A percentile compares a stretch with the other conserved stretches of the same genome.
Conservation (phyloP, 2,329 filamentous ascomycete species). For the Dissoconium aciculare region DNA sequence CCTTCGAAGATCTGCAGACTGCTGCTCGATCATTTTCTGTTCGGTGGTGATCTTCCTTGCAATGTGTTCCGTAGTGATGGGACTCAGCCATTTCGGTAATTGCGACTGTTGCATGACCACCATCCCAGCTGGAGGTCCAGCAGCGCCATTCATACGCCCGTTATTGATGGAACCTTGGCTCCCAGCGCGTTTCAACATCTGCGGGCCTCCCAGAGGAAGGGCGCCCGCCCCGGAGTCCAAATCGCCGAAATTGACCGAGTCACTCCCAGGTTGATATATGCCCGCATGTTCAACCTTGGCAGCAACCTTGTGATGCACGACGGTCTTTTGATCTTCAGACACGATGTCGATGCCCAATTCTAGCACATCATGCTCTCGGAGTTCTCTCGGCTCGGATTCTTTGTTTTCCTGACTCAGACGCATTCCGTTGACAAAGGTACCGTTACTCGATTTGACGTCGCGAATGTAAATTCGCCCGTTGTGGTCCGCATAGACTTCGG, state of each 20-base stretch:
- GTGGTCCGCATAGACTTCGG: conserved; percentile 83
- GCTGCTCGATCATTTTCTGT: conserved; percentile 36
- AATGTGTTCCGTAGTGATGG: conserved; percentile 86
- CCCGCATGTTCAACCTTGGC: conserved; percentile 94
- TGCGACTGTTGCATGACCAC: conserved; percentile 54
- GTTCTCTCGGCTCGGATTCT: conserved; percentile 87
- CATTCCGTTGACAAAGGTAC: conserved; percentile 90
- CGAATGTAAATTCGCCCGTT: conserved; percentile 72
- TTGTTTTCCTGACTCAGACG: conserved; percentile 85
- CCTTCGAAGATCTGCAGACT: conserved; percentile 69
- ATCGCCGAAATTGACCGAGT: conserved; percentile 80
- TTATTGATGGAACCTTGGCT: conserved; percentile 41
- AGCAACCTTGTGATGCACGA: conserved; percentile 96
- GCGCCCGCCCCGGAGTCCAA: conserved; percentile 64
- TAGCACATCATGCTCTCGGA: conserved; percentile 79
- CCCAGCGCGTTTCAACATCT: conserved; percentile 44
- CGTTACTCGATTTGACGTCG: conserved; percentile 96
- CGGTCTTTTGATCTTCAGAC: conserved; percentile 94
- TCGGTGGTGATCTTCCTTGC: conserved; percentile 60
- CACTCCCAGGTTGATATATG: conserved; percentile 58
- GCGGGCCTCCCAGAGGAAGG: conserved; percentile 45
- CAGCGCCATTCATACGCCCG: conserved; percentile 38
- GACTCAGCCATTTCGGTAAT: conserved; percentile 71
- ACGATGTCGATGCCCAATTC: conserved; percentile 98
- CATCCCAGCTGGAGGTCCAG: conserved; percentile 23